Evolutionary conservation across 805 yeast genomes (phyloP).

Genomic region (Candida endomychidarum): DNA sequence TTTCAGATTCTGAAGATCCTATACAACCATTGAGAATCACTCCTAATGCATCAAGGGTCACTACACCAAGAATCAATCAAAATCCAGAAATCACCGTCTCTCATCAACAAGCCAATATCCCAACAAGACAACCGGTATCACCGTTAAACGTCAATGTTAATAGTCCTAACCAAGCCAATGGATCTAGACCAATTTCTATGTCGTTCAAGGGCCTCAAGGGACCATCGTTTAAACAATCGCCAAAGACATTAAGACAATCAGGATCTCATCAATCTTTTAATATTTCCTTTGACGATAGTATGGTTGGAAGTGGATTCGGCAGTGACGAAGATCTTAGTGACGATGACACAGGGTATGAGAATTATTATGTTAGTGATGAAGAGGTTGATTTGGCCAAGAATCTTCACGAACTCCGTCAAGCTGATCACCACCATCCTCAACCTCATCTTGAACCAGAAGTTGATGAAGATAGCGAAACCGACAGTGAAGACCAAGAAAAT

Average conservation of each 20-base stretch:
- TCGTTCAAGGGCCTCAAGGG: slow-evolving; percentile 65
- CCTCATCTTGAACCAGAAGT: background rate
- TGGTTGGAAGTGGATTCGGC: slow-evolving; percentile 42
- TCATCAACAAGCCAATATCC: slow-evolving; percentile 13
- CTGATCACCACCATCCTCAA: background rate
- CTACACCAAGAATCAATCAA: slow-evolving; percentile 2
- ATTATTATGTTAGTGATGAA: slow-evolving; percentile 10
- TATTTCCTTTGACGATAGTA: slow-evolving; percentile 30
- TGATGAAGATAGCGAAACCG: background rate
- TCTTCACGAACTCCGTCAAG: slow-evolving; percentile 3
- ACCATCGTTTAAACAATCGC: slow-evolving; percentile 46
- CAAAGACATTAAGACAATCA: slow-evolving; percentile 29
- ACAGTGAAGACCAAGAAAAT: slow-evolving; percentile 7
- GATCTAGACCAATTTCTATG: slow-evolving; percentile 44
- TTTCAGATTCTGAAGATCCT: slow-evolving; percentile 17
- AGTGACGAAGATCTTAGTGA: slow-evolving; percentile 21
- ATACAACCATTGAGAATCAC: slow-evolving; percentile 7
- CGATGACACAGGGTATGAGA: slow-evolving; percentile 9
- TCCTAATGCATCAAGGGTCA: background rate
- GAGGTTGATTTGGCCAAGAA: slow-evolving; percentile 7
- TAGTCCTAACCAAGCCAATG: slow-evolving; percentile 6
- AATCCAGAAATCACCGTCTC: slow-evolving; percentile 15
- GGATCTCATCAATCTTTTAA: slow-evolving; percentile 44
- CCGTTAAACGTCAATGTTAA: slow-evolving; percentile 9
- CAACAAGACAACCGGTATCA: background rate